Percentiles rank a stretch among this genome's conserved stretches.
These are phyloP conservation scores for Boechera stricta DNA, from an alignment of 345 rosid species.

Conservation along the genomic window DNA sequence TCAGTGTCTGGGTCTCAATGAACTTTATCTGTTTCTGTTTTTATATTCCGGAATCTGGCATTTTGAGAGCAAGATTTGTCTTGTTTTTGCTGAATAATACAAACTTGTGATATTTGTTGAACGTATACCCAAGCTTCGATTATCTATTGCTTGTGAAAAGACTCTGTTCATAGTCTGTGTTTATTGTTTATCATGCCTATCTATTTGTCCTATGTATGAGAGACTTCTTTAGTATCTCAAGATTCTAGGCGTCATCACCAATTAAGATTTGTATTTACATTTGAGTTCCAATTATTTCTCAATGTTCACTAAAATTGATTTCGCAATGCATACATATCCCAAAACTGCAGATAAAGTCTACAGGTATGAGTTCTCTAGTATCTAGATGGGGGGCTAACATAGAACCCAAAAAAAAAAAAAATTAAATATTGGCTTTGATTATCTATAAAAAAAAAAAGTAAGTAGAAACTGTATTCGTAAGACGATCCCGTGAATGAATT, in stretches of 20 bases:
- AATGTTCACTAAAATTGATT: background rate
- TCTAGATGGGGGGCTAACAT: too few species aligned
- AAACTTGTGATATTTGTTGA: conserved; percentile 40
- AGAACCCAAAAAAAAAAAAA: too few species aligned
- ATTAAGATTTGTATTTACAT: background rate
- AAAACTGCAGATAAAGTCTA: background rate
- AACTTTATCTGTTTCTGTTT: conserved; percentile 8
- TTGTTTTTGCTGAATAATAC: conserved; percentile 43
- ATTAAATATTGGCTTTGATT: background rate
- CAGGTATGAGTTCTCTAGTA: background rate
- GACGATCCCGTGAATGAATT: background rate
- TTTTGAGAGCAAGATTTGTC: conserved; percentile 31
- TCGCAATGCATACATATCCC: background rate
- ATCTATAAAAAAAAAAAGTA: too few species aligned
- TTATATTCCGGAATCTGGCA: background rate
- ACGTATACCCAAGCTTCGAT: conserved; percentile 23
- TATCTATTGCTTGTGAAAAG: conserved; percentile 24
- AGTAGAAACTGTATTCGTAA: background rate
- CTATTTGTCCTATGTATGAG: background rate
- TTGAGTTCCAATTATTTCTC: background rate
- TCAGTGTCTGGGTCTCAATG: background rate
- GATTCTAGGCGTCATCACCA: background rate
- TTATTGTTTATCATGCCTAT: background rate
- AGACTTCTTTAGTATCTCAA: background rate
- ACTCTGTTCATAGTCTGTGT: conserved; percentile 13